Conservation (phyloP, 805 yeast genomes). For the Candida silvicultrix region DNA sequence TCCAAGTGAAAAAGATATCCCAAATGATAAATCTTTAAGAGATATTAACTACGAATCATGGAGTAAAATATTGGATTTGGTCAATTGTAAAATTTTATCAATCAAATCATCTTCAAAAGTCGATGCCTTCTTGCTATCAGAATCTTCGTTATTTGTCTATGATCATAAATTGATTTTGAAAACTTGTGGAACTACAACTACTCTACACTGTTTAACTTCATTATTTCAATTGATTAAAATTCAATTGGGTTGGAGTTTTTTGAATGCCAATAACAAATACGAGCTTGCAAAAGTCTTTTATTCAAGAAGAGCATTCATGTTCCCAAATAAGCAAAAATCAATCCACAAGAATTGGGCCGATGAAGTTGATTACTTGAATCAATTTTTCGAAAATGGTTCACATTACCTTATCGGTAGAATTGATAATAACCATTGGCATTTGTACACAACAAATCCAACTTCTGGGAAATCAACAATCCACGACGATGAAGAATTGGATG, state of each 20-base stretch:
- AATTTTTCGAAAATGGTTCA: slow-evolving; percentile 53
- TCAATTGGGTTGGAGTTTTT: slow-evolving; percentile 36
- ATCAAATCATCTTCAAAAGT: slow-evolving; percentile 57
- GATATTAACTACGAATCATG: slow-evolving; percentile 60
- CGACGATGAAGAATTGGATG: slow-evolving; percentile 35
- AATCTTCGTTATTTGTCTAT: slow-evolving; percentile 85
- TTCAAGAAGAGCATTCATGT: slow-evolving; percentile 89
- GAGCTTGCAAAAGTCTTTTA: slow-evolving; percentile 69
- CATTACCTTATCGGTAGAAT: slow-evolving; percentile 77
- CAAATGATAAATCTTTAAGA: slow-evolving; percentile 41
- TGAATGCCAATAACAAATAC: slow-evolving; percentile 12
- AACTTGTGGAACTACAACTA: slow-evolving; percentile 95
- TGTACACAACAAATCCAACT: slow-evolving; percentile 56
- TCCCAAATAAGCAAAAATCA: slow-evolving; percentile 75
- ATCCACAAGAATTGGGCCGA: slow-evolving; percentile 82
- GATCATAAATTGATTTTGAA: slow-evolving; percentile 80
- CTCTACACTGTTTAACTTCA: slow-evolving; percentile 67
- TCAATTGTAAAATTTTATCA: slow-evolving; percentile 84
- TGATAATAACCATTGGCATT: slow-evolving; percentile 85
- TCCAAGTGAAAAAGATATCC: slow-evolving; percentile 33
- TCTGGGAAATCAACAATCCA: slow-evolving; percentile 6
- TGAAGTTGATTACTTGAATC: slow-evolving; percentile 67
- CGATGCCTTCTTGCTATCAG: slow-evolving; percentile 84
- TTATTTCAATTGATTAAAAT: slow-evolving; percentile 46
- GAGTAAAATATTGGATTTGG: slow-evolving; percentile 70